Base-by-base conservation (phyloP, 2,329 filamentous ascomycete species). In the Waltergamsia citrina region DNA sequence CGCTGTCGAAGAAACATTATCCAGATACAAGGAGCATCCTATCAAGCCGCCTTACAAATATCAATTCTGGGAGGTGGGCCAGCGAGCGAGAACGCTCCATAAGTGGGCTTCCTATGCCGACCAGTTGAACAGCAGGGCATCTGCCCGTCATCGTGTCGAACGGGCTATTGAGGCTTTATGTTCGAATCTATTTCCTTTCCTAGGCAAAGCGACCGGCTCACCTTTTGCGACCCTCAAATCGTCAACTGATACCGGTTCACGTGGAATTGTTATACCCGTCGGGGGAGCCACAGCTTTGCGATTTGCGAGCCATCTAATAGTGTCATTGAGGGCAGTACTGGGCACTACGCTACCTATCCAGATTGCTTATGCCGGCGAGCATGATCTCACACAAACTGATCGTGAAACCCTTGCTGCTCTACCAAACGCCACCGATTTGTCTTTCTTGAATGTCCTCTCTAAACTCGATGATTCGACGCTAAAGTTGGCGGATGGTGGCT, bases 231-330 rank as follows among this genome's bases (percentile, higher is more conserved):
- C 29, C 37, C 42, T 42, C 24, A 46, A 38, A 8, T 29, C 35
- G n/a, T 43, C 38, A 11, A 41, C 43, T 29, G 21, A 26, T 17
- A 34, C 39, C 6, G 46, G 44, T 12, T 46, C 49, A 4, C 40
- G 37, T 3, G 57, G 57, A 2, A 54, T 61, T 20, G 54, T 61
- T 18, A 57, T 61, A 12, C 51, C 57, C 10, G 50, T 49, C 0
- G 53, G 56, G 6, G 45, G 45, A 2, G 47, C 44, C 2, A 33
- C 9, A 9, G 49, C 41, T 10, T 41, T 60, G 10, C 52, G 58
- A 2, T 56, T 52, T 19, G 53, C 56, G 7, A 54, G 52, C 24
- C 58, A 61, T 34, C 41, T 58, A 8, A 45, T 61, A 7, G 44
- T 44, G n/a, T 44, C 52, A 2, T 32, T 61, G 4, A 50, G 50